phyloP scores from a whole-genome alignment of 345 rosid genomes.

The Hypericum perforatum region DNA sequence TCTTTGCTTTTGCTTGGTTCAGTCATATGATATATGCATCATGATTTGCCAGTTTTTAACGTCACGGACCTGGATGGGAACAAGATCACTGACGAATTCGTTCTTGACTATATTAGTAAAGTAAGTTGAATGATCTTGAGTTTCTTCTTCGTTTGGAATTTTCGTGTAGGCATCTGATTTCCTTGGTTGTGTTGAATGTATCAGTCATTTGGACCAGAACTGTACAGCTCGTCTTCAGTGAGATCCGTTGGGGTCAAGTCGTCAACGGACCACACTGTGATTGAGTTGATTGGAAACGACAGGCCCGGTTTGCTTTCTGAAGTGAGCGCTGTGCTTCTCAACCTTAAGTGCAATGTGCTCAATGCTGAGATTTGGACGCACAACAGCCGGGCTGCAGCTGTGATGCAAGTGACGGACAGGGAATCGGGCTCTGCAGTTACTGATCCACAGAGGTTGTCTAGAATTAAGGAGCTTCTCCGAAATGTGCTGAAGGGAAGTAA shows the following conservation, averaged over 20 bases:
- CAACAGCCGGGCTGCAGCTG: constrained; percentile 80
- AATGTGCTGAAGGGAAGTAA: constrained; percentile 77
- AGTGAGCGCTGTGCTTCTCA: constrained; percentile 68
- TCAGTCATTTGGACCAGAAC: constrained; percentile 79
- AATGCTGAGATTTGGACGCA: constrained; percentile 96
- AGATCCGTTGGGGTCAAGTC: constrained; percentile 66
- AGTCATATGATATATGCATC: background rate
- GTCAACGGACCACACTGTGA: constrained; percentile 55
- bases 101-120: constrained; percentile 66
- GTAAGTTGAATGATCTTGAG: constrained; percentile 26
- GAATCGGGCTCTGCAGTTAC: constrained; percentile 53
- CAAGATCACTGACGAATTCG: constrained; percentile 64
- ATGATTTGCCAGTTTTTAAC: constrained; percentile 52
- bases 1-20: background rate
- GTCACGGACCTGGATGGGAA: constrained; percentile 83
- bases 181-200: constrained; percentile 5
- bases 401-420: constrained; percentile 74
- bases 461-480: constrained; percentile 57
- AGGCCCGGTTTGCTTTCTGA: constrained; percentile 90
- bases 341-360: constrained; percentile 73
- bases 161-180: constrained; percentile 8
- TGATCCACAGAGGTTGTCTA: constrained; percentile 52
- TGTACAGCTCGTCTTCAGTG: constrained; percentile 54
- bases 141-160: background rate
- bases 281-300: constrained; percentile 85